Base-by-base conservation (phyloP, 176 grass and related monocot genomes). In the Cocos nucifera region DNA sequence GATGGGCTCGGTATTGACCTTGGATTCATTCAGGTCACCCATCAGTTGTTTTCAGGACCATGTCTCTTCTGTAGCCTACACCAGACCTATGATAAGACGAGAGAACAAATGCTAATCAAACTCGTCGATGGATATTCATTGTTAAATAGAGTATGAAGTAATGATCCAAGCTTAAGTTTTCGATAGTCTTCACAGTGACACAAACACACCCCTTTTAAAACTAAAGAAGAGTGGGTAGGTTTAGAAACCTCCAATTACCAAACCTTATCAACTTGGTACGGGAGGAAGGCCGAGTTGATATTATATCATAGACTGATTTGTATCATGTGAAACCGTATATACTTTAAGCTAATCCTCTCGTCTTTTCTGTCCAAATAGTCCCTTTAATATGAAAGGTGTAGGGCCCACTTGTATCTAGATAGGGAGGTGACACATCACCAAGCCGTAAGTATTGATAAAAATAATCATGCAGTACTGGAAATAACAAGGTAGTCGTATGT, bases 201-300 rank as follows among this genome's bases (percentile, higher is more conserved):
- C 35, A 12, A 44, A 44, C 35, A 3, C 8, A 44, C 2, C 35
- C 9, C 35, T 12, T 44, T 12, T 2, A 44, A 44, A 44, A 44
- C 20, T n/a, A 59, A 59, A 27, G 56, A 24, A 69, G 22, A 21
- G 54, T 25, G 15, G 54, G 17, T 69, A 69, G 52, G 66, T 55
- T 69, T 50, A 71, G 55, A 59, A 71, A 32, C 16, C 53, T 26
- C 39, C 10, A 71, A 22, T 59, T 59, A 71, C 68, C 55, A 71
- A 71, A 71, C 68, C 51, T 56, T 71, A 71, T 71, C 68, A 71
- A 51, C 17, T 49, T 25, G 68, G 44, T 30, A 50, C 12, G 4
- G 24, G 28, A 27, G 25, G 16, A 24, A 27, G 26, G 35, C 35
- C 8, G 14, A 44, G 35, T 12, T 69, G 66, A 55, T 69, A 54